These are phyloP conservation scores for Aegilops longissima DNA, from an alignment of 176 grass and related monocot species.

Conservation along the genomic window DNA sequence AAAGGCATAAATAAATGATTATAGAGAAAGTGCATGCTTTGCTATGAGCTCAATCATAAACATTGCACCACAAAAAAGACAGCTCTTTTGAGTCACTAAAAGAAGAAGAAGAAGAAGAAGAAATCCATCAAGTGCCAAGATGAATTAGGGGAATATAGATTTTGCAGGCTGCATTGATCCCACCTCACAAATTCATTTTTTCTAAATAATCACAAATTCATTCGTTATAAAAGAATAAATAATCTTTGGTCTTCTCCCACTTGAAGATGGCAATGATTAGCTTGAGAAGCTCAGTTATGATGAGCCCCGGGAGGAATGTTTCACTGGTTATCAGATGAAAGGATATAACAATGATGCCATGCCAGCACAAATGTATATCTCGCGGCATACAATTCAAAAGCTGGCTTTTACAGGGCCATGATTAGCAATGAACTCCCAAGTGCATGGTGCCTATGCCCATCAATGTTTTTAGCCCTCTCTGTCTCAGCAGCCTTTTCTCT, in stretches of 20 bases:
- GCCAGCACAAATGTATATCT: neutral
- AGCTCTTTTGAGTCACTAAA: neutral
- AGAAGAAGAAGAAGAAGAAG: neutral
- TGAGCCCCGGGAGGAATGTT: neutral
- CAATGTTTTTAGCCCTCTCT: constrained; percentile 11
- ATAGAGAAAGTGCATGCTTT: neutral
- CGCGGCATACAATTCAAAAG: constrained; percentile 18
- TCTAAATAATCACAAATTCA: neutral
- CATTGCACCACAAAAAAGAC: neutral
- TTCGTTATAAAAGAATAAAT: neutral
- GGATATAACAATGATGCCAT: neutral
- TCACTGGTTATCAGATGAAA: neutral
- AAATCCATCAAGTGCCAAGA: neutral
- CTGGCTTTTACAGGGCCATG: constrained; percentile 8
- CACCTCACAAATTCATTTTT: no score
- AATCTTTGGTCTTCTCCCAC: neutral
- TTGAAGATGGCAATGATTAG: neutral
- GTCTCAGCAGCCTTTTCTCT: neutral
- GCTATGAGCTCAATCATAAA: neutral
- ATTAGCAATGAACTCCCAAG: constrained; percentile 20
- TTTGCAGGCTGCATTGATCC: neutral
- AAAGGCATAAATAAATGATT: neutral
- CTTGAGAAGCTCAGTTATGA: constrained; percentile 7
- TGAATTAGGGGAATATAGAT: neutral
- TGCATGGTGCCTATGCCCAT: constrained; percentile 39